These are phyloP conservation scores for Waltiozyma sp. DNA, from an alignment of 1,139 yeast species.

Conservation along the genomic window DNA sequence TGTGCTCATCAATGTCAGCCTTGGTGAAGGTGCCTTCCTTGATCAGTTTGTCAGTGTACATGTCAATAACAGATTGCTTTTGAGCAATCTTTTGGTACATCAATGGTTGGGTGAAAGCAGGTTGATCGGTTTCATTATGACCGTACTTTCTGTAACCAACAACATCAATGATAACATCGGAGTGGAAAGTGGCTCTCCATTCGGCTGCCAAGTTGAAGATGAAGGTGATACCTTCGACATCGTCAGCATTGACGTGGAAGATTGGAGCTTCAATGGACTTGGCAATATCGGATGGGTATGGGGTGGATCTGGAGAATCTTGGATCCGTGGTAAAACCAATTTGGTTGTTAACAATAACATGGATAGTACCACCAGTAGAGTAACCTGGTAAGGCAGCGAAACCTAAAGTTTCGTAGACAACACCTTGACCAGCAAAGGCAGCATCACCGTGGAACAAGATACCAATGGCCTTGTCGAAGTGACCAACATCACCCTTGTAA, in stretches of 20 bases:
- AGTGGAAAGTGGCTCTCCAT: slow-evolving; percentile 94
- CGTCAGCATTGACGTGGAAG: slow-evolving; percentile 98
- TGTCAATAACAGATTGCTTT: slow-evolving; percentile 80
- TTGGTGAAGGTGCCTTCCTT: slow-evolving; percentile 81
- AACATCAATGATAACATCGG: slow-evolving; percentile 91
- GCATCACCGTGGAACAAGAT: slow-evolving; percentile 97
- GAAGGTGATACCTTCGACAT: slow-evolving; percentile 85
- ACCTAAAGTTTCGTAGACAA: slow-evolving; percentile 96
- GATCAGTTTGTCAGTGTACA: slow-evolving; percentile 69
- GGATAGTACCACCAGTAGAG: slow-evolving; percentile 97
- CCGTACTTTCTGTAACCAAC: slow-evolving; percentile 99
- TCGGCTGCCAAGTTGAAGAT: slow-evolving; percentile 96
- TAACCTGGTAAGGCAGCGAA: slow-evolving; percentile 87
- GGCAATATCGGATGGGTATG: slow-evolving; percentile 96
- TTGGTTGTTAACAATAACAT: slow-evolving; percentile 92
- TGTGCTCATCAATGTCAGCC: slow-evolving; percentile 90
- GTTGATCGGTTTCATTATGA: slow-evolving; percentile 99
- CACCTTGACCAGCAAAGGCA: slow-evolving; percentile 98
- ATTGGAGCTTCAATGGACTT: slow-evolving; percentile 95
- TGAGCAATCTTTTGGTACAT: slow-evolving; percentile 89
- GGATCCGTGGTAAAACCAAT: slow-evolving; percentile 99
- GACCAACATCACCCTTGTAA: slow-evolving; percentile 77
- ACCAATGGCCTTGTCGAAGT: slow-evolving; percentile 78
- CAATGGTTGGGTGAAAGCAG: slow-evolving; percentile 94
- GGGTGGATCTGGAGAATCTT: slow-evolving; percentile 92